Evolutionary conservation across 805 yeast species (phyloP).

Genomic region (Metschnikowia aberdeeniae): DNA sequence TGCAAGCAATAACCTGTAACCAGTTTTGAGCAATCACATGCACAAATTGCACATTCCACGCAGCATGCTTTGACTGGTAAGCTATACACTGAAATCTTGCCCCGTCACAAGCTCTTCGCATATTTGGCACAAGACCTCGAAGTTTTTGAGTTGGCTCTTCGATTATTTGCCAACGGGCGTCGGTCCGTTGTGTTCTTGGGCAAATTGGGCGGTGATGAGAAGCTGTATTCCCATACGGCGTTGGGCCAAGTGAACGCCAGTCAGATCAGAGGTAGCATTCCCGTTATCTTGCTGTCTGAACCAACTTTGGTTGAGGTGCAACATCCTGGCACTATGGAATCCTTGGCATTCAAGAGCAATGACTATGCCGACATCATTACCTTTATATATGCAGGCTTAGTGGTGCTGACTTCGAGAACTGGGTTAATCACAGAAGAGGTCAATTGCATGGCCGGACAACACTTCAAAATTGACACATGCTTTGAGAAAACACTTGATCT

Average conservation of each 20-base stretch:
- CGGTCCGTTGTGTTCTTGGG: conserved; percentile 39
- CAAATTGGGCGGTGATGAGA: conserved; percentile 52
- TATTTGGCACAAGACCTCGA: conserved; percentile 48
- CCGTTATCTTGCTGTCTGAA: conserved; percentile 17
- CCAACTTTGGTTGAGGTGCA: conserved; percentile 32
- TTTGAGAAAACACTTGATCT: conserved; percentile 33
- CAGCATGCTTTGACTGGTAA: conserved; percentile 42
- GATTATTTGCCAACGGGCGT: conserved; percentile 42
- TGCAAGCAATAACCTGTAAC: conserved; percentile 17
- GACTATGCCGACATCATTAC: conserved; percentile 43
- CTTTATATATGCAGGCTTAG: conserved; percentile 45
- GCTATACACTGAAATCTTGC: conserved; percentile 43
- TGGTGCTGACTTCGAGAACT: conserved; percentile 43
- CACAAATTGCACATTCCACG: conserved; percentile 25
- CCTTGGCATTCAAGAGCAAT: conserved; percentile 23
- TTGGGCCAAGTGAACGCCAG: conserved; percentile 21
- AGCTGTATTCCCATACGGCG: conserved; percentile 38
- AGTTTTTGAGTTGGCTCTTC: conserved; percentile 42
- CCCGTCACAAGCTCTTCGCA: conserved; percentile 38
- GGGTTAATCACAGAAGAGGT: conserved; percentile 49
- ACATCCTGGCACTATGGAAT: conserved; percentile 34
- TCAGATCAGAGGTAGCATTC: conserved; percentile 19
- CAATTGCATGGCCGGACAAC: conserved; percentile 30
- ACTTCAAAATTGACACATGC: conserved; percentile 19
- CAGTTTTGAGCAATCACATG: conserved; percentile 20